These are phyloP conservation scores for Coleophoma crateriformis DNA, from an alignment of 2,329 filamentous ascomycete species.

Conservation along the genomic window DNA sequence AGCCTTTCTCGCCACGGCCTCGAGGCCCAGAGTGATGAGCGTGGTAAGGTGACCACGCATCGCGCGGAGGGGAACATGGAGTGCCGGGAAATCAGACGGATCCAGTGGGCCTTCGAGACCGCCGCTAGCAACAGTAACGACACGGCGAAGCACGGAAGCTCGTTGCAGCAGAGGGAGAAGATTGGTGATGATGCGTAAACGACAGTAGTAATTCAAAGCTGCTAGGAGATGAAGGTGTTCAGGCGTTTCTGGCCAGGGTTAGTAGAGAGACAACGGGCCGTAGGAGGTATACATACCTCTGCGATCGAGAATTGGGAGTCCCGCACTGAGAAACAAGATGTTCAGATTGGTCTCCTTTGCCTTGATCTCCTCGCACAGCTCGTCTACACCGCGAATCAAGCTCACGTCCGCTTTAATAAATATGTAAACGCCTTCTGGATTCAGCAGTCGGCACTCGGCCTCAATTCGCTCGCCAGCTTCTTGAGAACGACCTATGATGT, in stretches of 20 bases:
- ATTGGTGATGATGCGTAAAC: constrained; percentile 47
- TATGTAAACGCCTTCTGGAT: constrained; percentile 33
- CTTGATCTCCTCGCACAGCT: constrained; percentile 40
- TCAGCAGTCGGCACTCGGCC: constrained; percentile 32
- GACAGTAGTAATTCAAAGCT: constrained; percentile 47
- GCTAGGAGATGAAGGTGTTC: constrained; percentile 47
- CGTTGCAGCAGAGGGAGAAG: constrained; percentile 48
- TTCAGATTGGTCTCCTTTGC: constrained; percentile 44
- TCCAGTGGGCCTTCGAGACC: constrained; percentile 13
- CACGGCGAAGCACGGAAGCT: constrained; percentile 40
- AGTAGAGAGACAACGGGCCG: neutral
- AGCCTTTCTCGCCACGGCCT: constrained; percentile 10
- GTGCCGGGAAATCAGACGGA: constrained; percentile 11
- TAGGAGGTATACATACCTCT: constrained; percentile 1
- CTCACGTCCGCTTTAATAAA: constrained; percentile 38
- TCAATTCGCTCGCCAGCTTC: constrained; percentile 31
- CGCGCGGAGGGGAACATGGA: constrained; percentile 4
- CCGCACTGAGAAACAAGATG: constrained; percentile 45
- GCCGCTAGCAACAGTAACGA: constrained; percentile 33
- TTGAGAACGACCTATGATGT: constrained; percentile 40
- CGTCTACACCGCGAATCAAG: constrained; percentile 39
- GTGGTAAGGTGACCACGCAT: constrained; percentile 11
- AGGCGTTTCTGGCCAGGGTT: constrained; percentile 36
- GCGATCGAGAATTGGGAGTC: constrained; percentile 28
- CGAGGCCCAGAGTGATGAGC: constrained; percentile 12